A percentile compares a stretch with the other conserved stretches of the same genome.
phyloP scores from a whole-genome alignment of 2,329 filamentous ascomycete species.

The Pleurostoma richardsiae region DNA sequence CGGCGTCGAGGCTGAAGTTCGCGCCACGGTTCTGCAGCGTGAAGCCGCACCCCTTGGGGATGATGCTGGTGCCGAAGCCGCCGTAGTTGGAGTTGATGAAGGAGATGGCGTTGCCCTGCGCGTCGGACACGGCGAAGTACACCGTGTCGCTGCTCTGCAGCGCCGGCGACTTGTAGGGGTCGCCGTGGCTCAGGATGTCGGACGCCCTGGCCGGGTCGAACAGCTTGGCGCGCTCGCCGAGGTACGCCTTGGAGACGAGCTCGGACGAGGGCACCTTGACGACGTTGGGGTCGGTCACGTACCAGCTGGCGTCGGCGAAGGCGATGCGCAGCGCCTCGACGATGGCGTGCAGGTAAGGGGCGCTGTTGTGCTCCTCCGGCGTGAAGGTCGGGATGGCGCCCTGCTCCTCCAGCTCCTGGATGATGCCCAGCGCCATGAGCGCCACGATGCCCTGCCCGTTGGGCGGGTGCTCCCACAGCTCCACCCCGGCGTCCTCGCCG shows the following conservation, averaged over 20 bases:
- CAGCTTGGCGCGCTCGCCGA: slow-evolving; percentile 61
- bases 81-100: slow-evolving; percentile 97
- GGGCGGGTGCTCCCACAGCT: slow-evolving; percentile 94
- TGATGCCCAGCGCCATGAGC: slow-evolving; percentile 86
- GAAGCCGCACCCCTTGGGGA: slow-evolving; percentile 84
- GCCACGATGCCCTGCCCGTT: slow-evolving; percentile 96
- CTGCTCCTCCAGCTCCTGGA: slow-evolving; percentile 75
- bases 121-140: slow-evolving; percentile 83
- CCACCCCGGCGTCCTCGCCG: slow-evolving; percentile 49
- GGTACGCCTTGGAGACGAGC: slow-evolving; percentile 69
- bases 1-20: slow-evolving; percentile 69
- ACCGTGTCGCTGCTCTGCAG: slow-evolving; percentile 87
- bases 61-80: slow-evolving; percentile 82
- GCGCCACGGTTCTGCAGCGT: slow-evolving; percentile 89
- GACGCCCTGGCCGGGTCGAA: slow-evolving; percentile 58
- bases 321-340: slow-evolving; percentile 85
- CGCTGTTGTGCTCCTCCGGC: slow-evolving; percentile 71
- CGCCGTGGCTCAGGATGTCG: slow-evolving; percentile 60
- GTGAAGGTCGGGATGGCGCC: slow-evolving; percentile 70
- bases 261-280: slow-evolving; percentile 63
- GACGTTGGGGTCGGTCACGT: slow-evolving; percentile 76
- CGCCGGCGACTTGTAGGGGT: slow-evolving; percentile 60
- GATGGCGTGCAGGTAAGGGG: slow-evolving; percentile 76
- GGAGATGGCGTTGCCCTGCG: slow-evolving; percentile 80
- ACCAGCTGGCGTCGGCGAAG: slow-evolving; percentile 89